A percentile compares a stretch with the other conserved stretches of the same genome.
Evolutionary conservation across 441 rosid genomes (phyloP).

Genomic region (Gossypium trilobum): DNA sequence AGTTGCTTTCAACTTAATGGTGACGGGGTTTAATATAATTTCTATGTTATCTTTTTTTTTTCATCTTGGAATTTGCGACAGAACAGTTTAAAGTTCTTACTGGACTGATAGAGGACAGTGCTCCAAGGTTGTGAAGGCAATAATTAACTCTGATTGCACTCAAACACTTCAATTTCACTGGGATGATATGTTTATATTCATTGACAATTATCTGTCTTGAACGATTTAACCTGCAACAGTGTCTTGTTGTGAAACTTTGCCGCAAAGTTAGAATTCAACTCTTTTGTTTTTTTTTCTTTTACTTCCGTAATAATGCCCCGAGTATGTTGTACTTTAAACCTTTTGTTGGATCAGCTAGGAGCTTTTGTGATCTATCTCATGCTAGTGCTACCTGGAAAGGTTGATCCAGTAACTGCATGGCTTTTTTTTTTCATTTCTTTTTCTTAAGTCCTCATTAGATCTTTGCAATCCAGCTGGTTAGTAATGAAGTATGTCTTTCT

Average conservation of each 20-base stretch:
- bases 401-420: neutral
- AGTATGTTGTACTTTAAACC: neutral
- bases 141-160: neutral
- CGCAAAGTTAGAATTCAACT: neutral
- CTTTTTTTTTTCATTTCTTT: neutral
- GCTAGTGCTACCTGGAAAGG: neutral
- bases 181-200: neutral
- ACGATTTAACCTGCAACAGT: neutral
- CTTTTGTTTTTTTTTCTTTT: neutral
- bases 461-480: neutral
- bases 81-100: neutral
- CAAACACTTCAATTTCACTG: neutral
- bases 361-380: neutral
- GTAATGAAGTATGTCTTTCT: neutral
- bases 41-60: neutral
- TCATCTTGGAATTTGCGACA: neutral
- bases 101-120: neutral
- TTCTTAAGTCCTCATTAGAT: neutral
- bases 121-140: neutral
- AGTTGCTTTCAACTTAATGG: neutral
- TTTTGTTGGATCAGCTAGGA: neutral
- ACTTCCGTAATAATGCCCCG: neutral
- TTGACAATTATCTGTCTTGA: neutral
- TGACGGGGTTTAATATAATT: neutral
- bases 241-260: neutral